Evolutionary conservation across 2,329 filamentous ascomycete species (phyloP), one percentile per base, ranked within the genome.

Genomic region (Stagonosporopsis cucurbitacearum): DNA sequence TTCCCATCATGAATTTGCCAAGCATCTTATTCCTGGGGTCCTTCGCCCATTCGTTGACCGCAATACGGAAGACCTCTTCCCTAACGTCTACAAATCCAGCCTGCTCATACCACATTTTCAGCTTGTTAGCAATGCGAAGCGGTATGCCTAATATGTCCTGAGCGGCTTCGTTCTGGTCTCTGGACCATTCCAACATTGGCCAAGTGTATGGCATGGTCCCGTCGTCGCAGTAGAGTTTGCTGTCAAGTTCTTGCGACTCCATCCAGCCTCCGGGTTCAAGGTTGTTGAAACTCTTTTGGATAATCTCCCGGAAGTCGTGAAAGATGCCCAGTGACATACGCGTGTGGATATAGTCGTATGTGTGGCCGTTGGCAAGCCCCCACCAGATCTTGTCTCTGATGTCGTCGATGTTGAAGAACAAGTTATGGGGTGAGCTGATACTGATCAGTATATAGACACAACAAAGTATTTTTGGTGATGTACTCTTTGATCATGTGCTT

Each of bases 401-500:
- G 68, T 92, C 89, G 67, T 92, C 88, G 41, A 93, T 82, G 57
- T 86, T 86, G 62, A 93, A 93, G 59, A 86, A 84, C 13, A 92
- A 87, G 59, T 93, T 93, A 17, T 84, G 82, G 0, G 90, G 89
- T 0, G 91, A 67, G 62, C 73, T 74, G 28, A 4, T 25, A 42
- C 19, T 42, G 20, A 20, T 59, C 22, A 56, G 45, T 13, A 15
- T 33, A 3, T 39, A 15, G 20, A 43, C 12, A 22, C 20, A 42
- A 40, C 11, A 15, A 13, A 15, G 15, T n/a, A 9, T n/a, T 12
- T 20, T 12, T 7, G n/a, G 37, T 20, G 19, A n/a, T 20, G 17
- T 37, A 43, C 48, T 37, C 17, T 11, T n/a, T n/a, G 12, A 44
- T 20, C 26, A 22, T n/a, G 8, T 33, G 28, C 9, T 22, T n/a